These are phyloP conservation scores for Pleurotus tuoliensis DNA, from an alignment of 768 basidiomycete genomes.

Conservation along the genomic window DNA sequence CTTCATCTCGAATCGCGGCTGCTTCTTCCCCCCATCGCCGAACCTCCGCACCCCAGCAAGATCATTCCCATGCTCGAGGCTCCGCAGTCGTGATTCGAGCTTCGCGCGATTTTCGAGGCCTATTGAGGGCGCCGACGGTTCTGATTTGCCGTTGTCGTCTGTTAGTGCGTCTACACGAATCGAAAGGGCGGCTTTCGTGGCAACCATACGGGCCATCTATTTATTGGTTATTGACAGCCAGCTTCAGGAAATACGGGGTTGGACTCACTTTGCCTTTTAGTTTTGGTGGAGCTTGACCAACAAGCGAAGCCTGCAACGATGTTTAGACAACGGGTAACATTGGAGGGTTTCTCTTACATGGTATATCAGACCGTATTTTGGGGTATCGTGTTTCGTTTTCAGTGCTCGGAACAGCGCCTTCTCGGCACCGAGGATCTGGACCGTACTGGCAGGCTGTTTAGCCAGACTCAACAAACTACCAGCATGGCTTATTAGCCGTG, in stretches of 20 bases:
- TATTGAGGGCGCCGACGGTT: constrained; percentile 74
- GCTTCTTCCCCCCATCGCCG: constrained; percentile 59
- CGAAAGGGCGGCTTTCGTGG: constrained; percentile 95
- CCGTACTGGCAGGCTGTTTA: constrained; percentile 97
- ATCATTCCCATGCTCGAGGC: constrained; percentile 82
- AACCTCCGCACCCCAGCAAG: constrained; percentile 67
- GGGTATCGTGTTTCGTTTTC: constrained; percentile 99
- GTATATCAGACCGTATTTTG: constrained; percentile 99
- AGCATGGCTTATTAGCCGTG: constrained; percentile 91
- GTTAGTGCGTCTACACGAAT: constrained; percentile 97
- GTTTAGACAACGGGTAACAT: neutral
- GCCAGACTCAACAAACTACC: constrained; percentile 92
- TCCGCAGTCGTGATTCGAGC: constrained; percentile 89
- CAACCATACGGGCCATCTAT: constrained; percentile 99
- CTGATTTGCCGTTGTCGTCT: constrained; percentile 88
- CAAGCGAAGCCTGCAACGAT: constrained; percentile 72
- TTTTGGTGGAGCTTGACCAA: constrained; percentile 96
- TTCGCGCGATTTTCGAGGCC: constrained; percentile 93
- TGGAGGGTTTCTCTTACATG: constrained; percentile 54
- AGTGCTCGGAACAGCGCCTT: constrained; percentile 97
- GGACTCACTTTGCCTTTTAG: constrained; percentile 86
- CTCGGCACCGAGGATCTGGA: constrained; percentile 97
- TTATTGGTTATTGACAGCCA: constrained; percentile 1
- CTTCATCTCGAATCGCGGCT: constrained; percentile 76
- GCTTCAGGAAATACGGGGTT: neutral